A percentile compares a stretch with the other conserved stretches of the same genome.
Conservation (phyloP, 148 eudicot genomes). For the Drosera capensis region DNA sequence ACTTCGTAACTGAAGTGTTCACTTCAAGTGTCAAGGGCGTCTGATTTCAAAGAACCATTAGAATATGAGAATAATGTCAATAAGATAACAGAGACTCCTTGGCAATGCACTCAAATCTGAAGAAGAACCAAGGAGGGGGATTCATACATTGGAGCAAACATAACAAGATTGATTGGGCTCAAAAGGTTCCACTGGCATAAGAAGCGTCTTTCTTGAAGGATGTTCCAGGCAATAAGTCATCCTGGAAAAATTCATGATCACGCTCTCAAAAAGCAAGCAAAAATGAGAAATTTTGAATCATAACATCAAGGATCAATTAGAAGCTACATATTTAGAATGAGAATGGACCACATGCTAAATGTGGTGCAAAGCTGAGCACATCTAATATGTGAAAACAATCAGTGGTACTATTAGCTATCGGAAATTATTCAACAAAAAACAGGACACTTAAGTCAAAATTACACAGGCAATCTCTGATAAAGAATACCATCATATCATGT, state of each 20-base stretch:
- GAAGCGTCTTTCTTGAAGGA: slow-evolving; percentile 74
- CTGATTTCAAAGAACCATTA: slow-evolving; percentile 11
- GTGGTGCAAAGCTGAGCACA: too few relatives aligned
- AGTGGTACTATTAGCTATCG: too few relatives aligned
- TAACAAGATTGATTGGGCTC: slow-evolving; percentile 75
- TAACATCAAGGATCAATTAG: too few relatives aligned
- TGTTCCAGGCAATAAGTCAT: slow-evolving; percentile 78
- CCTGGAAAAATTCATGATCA: too few relatives aligned
- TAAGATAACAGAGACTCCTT: background rate
- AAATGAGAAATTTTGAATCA: too few relatives aligned
- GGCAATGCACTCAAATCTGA: background rate
- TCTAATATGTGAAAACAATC: too few relatives aligned
- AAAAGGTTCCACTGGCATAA: slow-evolving; percentile 93
- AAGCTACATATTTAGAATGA: too few relatives aligned
- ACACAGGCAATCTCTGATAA: too few relatives aligned
- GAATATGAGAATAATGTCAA: background rate
- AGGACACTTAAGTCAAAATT: too few relatives aligned
- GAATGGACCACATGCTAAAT: too few relatives aligned
- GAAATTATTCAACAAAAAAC: too few relatives aligned
- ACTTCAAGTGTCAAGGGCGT: slow-evolving; percentile 65
- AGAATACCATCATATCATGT: background rate
- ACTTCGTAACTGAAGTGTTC: slow-evolving; percentile 52
- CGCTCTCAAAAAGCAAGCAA: too few relatives aligned
- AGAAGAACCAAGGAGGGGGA: slow-evolving; percentile 23
- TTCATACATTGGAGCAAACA: slow-evolving; percentile 38